phyloP scores from a whole-genome alignment of 306 rosid species.

The Vigna radiata region DNA sequence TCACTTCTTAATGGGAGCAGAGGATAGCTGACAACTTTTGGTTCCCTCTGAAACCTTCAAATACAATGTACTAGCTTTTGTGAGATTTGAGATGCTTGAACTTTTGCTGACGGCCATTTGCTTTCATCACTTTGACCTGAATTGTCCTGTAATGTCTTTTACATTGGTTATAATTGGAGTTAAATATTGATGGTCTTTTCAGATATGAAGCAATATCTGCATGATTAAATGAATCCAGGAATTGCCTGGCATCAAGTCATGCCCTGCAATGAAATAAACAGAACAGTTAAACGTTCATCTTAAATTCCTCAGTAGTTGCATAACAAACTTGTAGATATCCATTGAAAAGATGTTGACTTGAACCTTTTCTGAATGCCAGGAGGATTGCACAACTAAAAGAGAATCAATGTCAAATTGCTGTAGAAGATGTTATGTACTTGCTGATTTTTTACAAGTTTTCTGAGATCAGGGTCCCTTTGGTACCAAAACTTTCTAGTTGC shows the following conservation, averaged over 20 bases:
- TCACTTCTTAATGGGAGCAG: background rate
- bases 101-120: constrained; percentile 5
- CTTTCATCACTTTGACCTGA: background rate
- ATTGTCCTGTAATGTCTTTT: background rate
- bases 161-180: constrained; percentile 29
- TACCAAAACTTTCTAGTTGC: constrained; percentile 87
- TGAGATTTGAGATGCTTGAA: constrained; percentile 8
- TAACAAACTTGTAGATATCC: constrained; percentile 29
- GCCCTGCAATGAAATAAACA: constrained; percentile 42
- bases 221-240: constrained; percentile 34
- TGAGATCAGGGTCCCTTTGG: constrained; percentile 82
- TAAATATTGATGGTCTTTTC: constrained; percentile 12
- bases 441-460: constrained; percentile 80
- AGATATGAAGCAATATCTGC: constrained; percentile 44
- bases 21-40: background rate
- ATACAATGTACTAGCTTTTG: constrained; percentile 5
- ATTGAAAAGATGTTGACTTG: constrained; percentile 38
- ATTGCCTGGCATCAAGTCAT: constrained; percentile 44
- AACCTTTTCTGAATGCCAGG: constrained; percentile 66
- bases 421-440: constrained; percentile 89
- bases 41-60: background rate
- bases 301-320: constrained; percentile 29
- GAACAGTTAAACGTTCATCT: constrained; percentile 13
- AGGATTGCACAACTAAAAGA: constrained; percentile 92
- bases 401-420: constrained; percentile 75